Evolutionary conservation across 805 yeast genomes (phyloP), one percentile per base, ranked within the genome.

Genomic region (Saturnispora ahearnii): DNA sequence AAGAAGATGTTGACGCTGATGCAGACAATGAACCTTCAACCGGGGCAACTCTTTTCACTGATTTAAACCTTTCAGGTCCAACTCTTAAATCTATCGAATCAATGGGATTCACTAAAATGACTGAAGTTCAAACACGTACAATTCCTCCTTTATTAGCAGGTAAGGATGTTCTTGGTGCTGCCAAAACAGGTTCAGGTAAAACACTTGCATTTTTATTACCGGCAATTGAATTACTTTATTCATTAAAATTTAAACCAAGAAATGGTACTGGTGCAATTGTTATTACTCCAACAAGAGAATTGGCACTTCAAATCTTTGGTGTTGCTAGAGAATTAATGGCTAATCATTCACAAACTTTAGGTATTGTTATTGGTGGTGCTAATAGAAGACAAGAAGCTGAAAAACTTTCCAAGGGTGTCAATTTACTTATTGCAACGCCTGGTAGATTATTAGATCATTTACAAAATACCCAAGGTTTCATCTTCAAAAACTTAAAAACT

Each of bases 171-270:
- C 75, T 93, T 49, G 99, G 99, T 57, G 99, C 99, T n/a, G 99
- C 99, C 51, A 91, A 90, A 71, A 93, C 99, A 3, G 99, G 99
- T 49, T 89, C 97, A 1, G 99, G 99, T 65, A 93, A 93, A 72
- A 93, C 99, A 0, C 72, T 95, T 53, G 98, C 99, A 9, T 93
- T 93, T 60, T 73, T 93, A 62, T 77, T 93, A 53, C 99, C 99
- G 12, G 99, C 99, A 31, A 84, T 93, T 56, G 99, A 93, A 70
- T 72, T 89, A 71, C 74, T 93, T 49, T 85, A 90, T 63, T 82
- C 96, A 15, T 76, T 93, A 61, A 88, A 85, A 65, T 93, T 90
- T 73, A 93, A 91, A 69, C 98, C 99, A 49, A 80, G 98, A 73
- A 95, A 93, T 64, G 99, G 99, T 58, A 91, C 98, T 13, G 98